Base-by-base conservation (phyloP, 768 basidiomycete species). In the Agaricus subrufescens region DNA sequence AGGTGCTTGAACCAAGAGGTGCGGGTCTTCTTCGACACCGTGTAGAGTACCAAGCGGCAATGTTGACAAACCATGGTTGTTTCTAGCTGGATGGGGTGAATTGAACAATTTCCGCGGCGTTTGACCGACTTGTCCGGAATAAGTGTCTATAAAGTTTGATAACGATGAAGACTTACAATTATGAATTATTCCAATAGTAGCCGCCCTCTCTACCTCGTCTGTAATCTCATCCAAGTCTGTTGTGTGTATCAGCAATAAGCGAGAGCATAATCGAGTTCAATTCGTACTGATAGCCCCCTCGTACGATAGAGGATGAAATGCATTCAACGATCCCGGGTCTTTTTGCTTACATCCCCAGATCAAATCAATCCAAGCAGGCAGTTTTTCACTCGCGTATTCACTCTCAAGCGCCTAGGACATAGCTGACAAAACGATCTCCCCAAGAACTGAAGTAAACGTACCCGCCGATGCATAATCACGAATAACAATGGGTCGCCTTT, bases 101-200 rank as follows among this genome's bases (percentile, higher is more conserved):
- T 70, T 77, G 69, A 97, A 98, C 7, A 97, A 78, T 65, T 92
- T 94, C 27, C 85, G 79, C 9, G 94, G 94, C 0, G 94, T 96
- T 71, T 96, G 94, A 12, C 94, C 94, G 61, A 97, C 90, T 92
- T 60, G 2, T 8, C 26, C 4, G 34, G 50, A 44, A 40, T 46
- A 23, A 42, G 40, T 7, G 40, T 15, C n/a, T 12, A 8, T 15
- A 2, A 2, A 26, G n/a, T 2, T 12, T 14, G 12, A 46, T 12
- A 30, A 19, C 31, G 12, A 45, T 6, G 49, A 31, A 12, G n/a
- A 65, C 80, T 39, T 62, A 91, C 91, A 98, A 60, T 96, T 96
- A 68, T 96, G 94, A 48, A 97, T 95, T 55, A 95, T 96, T 1
- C 94, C 94, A 19, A 95, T 89, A 6, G 92, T 93, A 0, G 95